Evolutionary conservation across 495 filamentous ascomycete species (phyloP).

Genomic region (Parmelia sp.): DNA sequence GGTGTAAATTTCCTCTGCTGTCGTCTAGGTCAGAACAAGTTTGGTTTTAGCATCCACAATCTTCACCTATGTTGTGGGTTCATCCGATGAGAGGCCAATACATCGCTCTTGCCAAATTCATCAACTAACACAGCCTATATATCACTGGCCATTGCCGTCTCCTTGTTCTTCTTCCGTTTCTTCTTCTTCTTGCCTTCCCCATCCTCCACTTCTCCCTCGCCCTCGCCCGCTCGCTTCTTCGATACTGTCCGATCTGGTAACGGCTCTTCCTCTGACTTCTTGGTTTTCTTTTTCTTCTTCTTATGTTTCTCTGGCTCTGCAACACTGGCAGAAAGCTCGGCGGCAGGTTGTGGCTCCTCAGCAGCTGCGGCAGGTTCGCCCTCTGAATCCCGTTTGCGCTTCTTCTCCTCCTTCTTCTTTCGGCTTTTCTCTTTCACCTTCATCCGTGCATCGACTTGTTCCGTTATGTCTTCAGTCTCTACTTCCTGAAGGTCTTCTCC

Average conservation of each 20-base stretch:
- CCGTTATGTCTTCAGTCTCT: slow-evolving; percentile 35
- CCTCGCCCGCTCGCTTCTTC: slow-evolving; percentile 15
- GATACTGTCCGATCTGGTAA: slow-evolving; percentile 6
- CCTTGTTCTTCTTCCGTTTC: slow-evolving; percentile 19
- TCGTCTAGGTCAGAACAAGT: not conserved
- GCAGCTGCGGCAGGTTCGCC: not conserved
- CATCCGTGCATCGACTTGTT: slow-evolving; percentile 33
- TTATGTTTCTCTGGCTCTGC: slow-evolving; percentile 15
- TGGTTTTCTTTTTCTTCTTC: slow-evolving; percentile 26
- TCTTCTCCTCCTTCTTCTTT: slow-evolving; percentile 29
- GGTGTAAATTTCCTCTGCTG: not conserved
- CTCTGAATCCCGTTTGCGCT: slow-evolving; percentile 31
- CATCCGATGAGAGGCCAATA: no score
- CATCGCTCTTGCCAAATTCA: not conserved
- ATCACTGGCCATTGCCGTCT: not conserved
- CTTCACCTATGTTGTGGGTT: not conserved
- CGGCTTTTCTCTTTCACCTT: slow-evolving; percentile 34
- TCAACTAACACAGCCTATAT: not conserved
- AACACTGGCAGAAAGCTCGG: not conserved
- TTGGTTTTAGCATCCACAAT: no score
- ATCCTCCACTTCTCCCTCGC: slow-evolving; percentile 2
- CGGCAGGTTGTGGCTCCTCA: not conserved
- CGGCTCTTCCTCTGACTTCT: slow-evolving; percentile 11
- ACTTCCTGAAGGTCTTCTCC: slow-evolving; percentile 10
- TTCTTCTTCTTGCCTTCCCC: slow-evolving; percentile 19